Base-by-base conservation (phyloP, 2,329 filamentous ascomycete genomes). In the Pseudocercospora macadamiae region DNA sequence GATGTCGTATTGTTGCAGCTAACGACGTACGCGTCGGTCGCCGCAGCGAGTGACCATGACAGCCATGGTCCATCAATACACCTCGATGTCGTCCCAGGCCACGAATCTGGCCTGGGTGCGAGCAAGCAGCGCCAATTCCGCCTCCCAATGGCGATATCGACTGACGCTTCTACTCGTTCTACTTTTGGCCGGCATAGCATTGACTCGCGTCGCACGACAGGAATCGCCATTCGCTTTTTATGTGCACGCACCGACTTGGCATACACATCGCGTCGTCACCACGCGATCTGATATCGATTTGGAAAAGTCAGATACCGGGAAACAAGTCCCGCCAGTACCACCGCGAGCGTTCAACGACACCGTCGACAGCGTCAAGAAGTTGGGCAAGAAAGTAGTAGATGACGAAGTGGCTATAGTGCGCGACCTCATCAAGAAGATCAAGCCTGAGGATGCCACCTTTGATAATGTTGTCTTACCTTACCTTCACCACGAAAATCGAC, bases 301-400 rank as follows among this genome's bases (percentile, higher is more conserved):
- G 6, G 37, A 21, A 10, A 19, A 16, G 8, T 84, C 83, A 63
- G 81, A 85, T 59, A 76, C 82, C 65, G 83, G 86, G 75, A 90
- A 89, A 75, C 82, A 81, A 72, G 87, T 81, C 70, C 89, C 89
- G 61, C 89, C 90, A 1, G 89, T 92, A 78, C 80, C 86, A 44
- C 89, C 90, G 55, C 89, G 89, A 55, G 81, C 86, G 71, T 93
- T 92, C 76, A 89, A 82, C 3, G 86, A 86, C 65, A 91, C 89
- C 52, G 83, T 87, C 64, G 82, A 87, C 57, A 84, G 83, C 67
- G 83, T 93, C 65, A 74, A 89, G 30, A 78, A 81, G 61, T 86
- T 89, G 66, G 85, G 88, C 51, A 85, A 89, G 76, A 54, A 62
- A 9, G 37, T 70, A 44, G 89, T 88, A 68, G 83, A 86, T 51